Percentiles rank a stretch among this genome's conserved stretches.
Conservation (phyloP, 1,284 basidiomycete species). For the Ganoderma sinense region DNA sequence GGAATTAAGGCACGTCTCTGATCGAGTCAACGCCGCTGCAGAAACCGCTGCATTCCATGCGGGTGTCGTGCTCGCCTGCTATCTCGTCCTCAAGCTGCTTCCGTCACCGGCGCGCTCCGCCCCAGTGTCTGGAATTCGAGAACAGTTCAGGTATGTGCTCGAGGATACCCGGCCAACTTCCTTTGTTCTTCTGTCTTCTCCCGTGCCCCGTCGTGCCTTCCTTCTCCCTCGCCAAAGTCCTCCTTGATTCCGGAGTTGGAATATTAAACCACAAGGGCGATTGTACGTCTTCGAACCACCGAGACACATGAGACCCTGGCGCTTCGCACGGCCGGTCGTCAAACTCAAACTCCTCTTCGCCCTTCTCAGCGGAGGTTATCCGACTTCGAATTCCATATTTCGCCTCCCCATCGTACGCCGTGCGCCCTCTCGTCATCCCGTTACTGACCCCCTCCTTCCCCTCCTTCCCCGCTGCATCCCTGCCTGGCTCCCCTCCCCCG, state of each 20-base stretch:
- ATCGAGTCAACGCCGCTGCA: constrained; percentile 37
- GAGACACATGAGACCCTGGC: neutral
- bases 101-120: constrained; percentile 13
- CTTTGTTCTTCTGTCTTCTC: constrained; percentile 3
- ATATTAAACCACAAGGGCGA: neutral
- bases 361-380: constrained; percentile 11
- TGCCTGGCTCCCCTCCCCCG: neutral
- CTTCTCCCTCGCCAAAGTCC: neutral
- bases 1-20: constrained; percentile 26
- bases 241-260: neutral
- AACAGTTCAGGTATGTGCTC: constrained; percentile 62
- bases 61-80: constrained; percentile 67
- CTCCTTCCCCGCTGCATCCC: neutral
- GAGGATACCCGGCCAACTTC: neutral
- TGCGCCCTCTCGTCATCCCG: neutral
- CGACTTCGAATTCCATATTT: neutral
- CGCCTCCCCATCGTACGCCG: neutral
- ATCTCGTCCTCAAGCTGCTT: constrained; percentile 53
- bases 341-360: constrained; percentile 8
- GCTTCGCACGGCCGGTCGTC: constrained; percentile 5
- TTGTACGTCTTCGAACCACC: constrained; percentile 7
- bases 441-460: neutral
- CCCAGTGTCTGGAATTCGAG: constrained; percentile 58
- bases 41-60: constrained; percentile 78
- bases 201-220: constrained; percentile 11